Conservation (phyloP, 257 asterid species). For the Euphrasia confusa region DNA sequence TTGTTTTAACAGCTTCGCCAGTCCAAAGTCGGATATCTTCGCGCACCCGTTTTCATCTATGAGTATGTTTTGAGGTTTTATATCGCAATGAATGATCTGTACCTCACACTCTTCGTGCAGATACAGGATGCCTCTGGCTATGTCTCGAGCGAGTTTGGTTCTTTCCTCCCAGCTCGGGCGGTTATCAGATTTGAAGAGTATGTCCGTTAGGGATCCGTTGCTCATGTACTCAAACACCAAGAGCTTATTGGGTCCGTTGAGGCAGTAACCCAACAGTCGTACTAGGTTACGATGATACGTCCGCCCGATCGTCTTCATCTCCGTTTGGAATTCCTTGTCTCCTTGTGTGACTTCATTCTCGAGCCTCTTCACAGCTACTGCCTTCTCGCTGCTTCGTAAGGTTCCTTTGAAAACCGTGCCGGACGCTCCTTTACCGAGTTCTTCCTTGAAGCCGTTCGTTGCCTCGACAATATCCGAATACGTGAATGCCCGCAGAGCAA, state of each 20-base stretch:
- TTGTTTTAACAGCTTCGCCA: constrained; percentile 47
- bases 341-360: constrained; percentile 34
- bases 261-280: constrained; percentile 46
- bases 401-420: constrained; percentile 46
- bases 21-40: constrained; percentile 51
- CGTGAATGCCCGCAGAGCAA: constrained; percentile 32
- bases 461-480: constrained; percentile 31
- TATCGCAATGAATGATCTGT: constrained; percentile 58
- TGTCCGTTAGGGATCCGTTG: constrained; percentile 45
- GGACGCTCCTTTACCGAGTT: constrained; percentile 45
- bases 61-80: constrained; percentile 59
- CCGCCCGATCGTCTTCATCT: constrained; percentile 43
- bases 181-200: constrained; percentile 26
- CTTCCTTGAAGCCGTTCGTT: constrained; percentile 40
- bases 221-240: constrained; percentile 52
- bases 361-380: constrained; percentile 44
- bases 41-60: constrained; percentile 39
- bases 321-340: constrained; percentile 47
- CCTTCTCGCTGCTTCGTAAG: constrained; percentile 16
- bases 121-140: constrained; percentile 51
- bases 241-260: constrained; percentile 38
- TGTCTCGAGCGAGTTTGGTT: constrained; percentile 30
- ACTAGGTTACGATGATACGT: constrained; percentile 55
- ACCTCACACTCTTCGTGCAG: constrained; percentile 56
- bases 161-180: constrained; percentile 38